Evolutionary conservation across 768 basidiomycete species (phyloP).

Genomic region (Boletus vermiculosoides): DNA sequence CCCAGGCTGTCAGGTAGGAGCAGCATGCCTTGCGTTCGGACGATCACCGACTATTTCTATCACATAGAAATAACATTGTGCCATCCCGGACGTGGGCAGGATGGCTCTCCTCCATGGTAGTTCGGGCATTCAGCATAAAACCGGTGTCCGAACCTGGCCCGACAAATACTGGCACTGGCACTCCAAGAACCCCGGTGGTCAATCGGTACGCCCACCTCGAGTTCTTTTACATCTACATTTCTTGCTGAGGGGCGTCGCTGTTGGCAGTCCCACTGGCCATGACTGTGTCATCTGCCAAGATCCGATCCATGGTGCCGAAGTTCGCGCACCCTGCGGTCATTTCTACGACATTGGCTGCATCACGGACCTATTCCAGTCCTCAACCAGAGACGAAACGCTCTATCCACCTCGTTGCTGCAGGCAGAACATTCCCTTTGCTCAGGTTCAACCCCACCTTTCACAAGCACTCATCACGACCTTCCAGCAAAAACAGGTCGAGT

Average conservation of each 20-base stretch:
- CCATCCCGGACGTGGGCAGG: slow-evolving; percentile 15
- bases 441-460: slow-evolving; percentile 27
- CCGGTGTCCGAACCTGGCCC: neutral
- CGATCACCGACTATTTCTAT: neutral
- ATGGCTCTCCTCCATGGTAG: slow-evolving; percentile 21
- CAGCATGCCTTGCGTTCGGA: neutral
- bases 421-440: slow-evolving; percentile 27
- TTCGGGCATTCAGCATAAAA: neutral
- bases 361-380: slow-evolving; percentile 34
- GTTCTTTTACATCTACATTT: neutral
- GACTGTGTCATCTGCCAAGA: slow-evolving; percentile 38
- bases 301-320: slow-evolving; percentile 24
- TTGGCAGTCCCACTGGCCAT: slow-evolving; percentile 24
- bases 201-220: slow-evolving; percentile 16
- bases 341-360: slow-evolving; percentile 36
- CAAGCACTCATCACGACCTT: slow-evolving; percentile 19
- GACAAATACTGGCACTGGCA: neutral
- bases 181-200: neutral
- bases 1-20: slow-evolving; percentile 11
- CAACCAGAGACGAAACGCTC: slow-evolving; percentile 39
- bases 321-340: slow-evolving; percentile 37
- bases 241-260: neutral
- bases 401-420: slow-evolving; percentile 43
- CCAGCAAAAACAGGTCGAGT: slow-evolving; percentile 30
- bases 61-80: neutral